A percentile compares a stretch with the other conserved stretches of the same genome.
phyloP scores from a whole-genome alignment of 352 stramenopile species.

The Halophytophthora polymorphica region DNA sequence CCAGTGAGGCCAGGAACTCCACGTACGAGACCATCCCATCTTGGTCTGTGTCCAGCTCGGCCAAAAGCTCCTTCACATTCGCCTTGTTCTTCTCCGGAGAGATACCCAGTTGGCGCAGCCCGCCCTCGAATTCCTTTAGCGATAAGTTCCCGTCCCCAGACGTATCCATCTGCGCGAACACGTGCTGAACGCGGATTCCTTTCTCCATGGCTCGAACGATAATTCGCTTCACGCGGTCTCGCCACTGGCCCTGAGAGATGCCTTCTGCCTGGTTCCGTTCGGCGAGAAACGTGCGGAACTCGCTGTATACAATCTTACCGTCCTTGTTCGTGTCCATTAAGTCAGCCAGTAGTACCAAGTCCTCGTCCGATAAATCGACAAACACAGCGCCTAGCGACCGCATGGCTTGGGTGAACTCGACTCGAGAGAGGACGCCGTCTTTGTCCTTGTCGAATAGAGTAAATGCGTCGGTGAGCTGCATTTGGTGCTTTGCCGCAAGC shows the following conservation, averaged over 20 bases:
- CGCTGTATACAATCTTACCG: conserved; percentile 35
- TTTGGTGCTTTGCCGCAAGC: conserved; percentile 27
- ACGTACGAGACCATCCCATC: conserved; percentile 71
- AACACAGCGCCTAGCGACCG: conserved; percentile 47
- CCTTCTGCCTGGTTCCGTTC: conserved; percentile 11
- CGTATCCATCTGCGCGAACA: conserved; percentile 62
- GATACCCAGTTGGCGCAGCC: conserved; percentile 54
- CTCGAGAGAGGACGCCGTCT: conserved; percentile 39
- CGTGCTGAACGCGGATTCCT: conserved; percentile 51
- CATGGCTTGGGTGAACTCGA: conserved; percentile 49
- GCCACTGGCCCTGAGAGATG: conserved; percentile 20
- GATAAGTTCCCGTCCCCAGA: conserved; percentile 63
- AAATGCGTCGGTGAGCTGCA: conserved; percentile 35
- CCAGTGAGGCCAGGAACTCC: conserved; percentile 74
- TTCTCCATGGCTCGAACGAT: conserved; percentile 51
- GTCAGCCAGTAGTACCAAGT: conserved; percentile 27
- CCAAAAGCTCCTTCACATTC: conserved; percentile 40
- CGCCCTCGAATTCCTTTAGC: conserved; percentile 46
- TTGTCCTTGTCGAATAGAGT: conserved; percentile 38
- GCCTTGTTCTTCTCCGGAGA: conserved; percentile 24
- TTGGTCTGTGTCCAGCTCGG: conserved; percentile 51
- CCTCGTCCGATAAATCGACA: conserved; percentile 32
- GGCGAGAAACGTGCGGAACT: conserved; percentile 39
- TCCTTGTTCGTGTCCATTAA: conserved; percentile 52
- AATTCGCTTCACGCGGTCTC: conserved; percentile 53